phyloP scores from a whole-genome alignment of 1,284 basidiomycete species.

The Mycena citricolor region DNA sequence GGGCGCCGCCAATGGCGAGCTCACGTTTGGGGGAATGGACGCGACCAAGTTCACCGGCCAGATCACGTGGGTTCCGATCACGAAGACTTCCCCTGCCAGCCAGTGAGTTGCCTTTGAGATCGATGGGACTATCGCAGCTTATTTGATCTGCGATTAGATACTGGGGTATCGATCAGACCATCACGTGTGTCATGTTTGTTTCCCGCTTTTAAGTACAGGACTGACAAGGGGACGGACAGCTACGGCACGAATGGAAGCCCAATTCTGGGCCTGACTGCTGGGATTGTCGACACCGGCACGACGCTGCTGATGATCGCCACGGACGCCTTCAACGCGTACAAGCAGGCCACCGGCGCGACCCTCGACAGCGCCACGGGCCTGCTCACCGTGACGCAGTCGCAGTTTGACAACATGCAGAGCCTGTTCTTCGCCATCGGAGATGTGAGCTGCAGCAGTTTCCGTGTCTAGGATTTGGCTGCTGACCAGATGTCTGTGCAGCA shows the following conservation, averaged over 20 bases:
- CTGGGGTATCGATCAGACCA: conserved; percentile 56
- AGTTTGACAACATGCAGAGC: conserved; percentile 52
- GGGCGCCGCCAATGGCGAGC: conserved; percentile 36
- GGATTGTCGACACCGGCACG: conserved; percentile 53
- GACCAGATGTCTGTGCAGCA: conserved; percentile 12
- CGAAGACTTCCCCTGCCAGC: conserved; percentile 45
- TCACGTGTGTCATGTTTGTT: conserved; percentile 28
- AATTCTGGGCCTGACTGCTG: neutral
- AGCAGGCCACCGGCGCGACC: conserved; percentile 43
- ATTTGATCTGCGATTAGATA: conserved; percentile 28
- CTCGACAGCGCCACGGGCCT: conserved; percentile 52
- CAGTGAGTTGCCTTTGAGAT: conserved; percentile 29
- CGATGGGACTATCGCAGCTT: too few species aligned
- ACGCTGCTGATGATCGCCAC: conserved; percentile 34
- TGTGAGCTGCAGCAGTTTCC: conserved; percentile 26
- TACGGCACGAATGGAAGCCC: conserved; percentile 52
- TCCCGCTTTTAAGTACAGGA: conserved; percentile 38
- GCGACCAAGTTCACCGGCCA: conserved; percentile 34
- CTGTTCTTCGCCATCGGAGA: conserved; percentile 54
- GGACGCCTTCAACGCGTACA: conserved; percentile 48
- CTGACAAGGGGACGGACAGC: conserved; percentile 34
- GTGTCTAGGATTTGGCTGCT: neutral
- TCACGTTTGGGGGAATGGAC: conserved; percentile 53
- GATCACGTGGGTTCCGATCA: conserved; percentile 52
- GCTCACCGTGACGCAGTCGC: conserved; percentile 49